These are phyloP conservation scores for Cochlearia excelsa DNA, from an alignment of 345 rosid species.

Conservation along the genomic window DNA sequence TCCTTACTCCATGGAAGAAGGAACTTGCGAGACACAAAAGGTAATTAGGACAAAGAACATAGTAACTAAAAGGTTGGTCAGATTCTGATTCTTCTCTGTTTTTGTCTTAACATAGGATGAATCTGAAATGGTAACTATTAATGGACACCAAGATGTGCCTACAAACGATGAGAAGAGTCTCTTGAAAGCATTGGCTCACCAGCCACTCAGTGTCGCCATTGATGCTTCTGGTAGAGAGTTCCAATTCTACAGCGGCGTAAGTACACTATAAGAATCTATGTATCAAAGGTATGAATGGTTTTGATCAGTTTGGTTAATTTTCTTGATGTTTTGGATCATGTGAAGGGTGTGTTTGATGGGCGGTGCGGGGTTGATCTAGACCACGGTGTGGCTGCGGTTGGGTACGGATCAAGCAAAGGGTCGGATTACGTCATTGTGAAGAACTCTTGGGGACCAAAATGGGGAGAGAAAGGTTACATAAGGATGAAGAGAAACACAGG, in stretches of 20 bases:
- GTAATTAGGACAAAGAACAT: not conserved
- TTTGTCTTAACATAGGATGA: slow-evolving; percentile 42
- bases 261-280: slow-evolving; percentile 6
- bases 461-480: slow-evolving; percentile 85
- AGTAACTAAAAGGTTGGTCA: not conserved
- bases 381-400: slow-evolving; percentile 81
- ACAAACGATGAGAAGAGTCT: slow-evolving; percentile 55
- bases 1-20: slow-evolving; percentile 60
- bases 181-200: slow-evolving; percentile 69
- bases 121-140: slow-evolving; percentile 54
- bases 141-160: slow-evolving; percentile 68
- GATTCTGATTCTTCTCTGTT: not conserved
- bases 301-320: not conserved
- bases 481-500: slow-evolving; percentile 79
- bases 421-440: slow-evolving; percentile 69
- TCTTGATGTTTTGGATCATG: slow-evolving; percentile 12
- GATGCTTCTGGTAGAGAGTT: slow-evolving; percentile 74
- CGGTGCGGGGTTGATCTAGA: slow-evolving; percentile 59
- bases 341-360: slow-evolving; percentile 76
- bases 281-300: no score
- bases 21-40: slow-evolving; percentile 11
- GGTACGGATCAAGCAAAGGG: slow-evolving; percentile 69
- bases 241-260: slow-evolving; percentile 73
- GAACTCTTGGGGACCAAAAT: slow-evolving; percentile 79
- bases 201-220: slow-evolving; percentile 77